Conservation (phyloP, 805 yeast species). For the Suhomyces tanzawaensis region DNA sequence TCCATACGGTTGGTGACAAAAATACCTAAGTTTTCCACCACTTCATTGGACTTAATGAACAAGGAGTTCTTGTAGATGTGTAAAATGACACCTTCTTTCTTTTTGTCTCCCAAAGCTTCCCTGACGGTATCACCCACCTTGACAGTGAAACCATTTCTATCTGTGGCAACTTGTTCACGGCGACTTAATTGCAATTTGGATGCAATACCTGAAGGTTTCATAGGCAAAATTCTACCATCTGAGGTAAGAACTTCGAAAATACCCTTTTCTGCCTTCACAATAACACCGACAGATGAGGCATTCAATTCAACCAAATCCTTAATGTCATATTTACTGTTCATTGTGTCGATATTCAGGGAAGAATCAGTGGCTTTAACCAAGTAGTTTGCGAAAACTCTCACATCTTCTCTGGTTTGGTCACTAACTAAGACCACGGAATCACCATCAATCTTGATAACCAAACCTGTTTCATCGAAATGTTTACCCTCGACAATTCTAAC, state of each 20-base stretch:
- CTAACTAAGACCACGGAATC: slow-evolving; percentile 88
- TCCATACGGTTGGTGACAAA: slow-evolving; percentile 75
- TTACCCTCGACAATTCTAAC: slow-evolving; percentile 90
- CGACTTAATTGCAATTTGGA: slow-evolving; percentile 63
- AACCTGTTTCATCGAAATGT: slow-evolving; percentile 90
- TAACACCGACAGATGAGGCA: slow-evolving; percentile 83
- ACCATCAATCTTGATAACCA: slow-evolving; percentile 76
- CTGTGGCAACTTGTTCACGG: slow-evolving; percentile 81
- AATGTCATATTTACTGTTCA: slow-evolving; percentile 75
- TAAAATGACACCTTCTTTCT: slow-evolving; percentile 82
- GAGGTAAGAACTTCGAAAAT: slow-evolving; percentile 75
- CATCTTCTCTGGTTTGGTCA: slow-evolving; percentile 83
- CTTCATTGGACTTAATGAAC: slow-evolving; percentile 77
- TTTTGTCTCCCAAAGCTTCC: slow-evolving; percentile 62
- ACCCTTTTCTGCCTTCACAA: slow-evolving; percentile 87
- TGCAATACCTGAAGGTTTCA: slow-evolving; percentile 80
- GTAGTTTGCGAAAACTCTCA: slow-evolving; percentile 90
- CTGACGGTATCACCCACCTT: slow-evolving; percentile 91
- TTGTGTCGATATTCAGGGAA: slow-evolving; percentile 51
- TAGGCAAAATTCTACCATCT: slow-evolving; percentile 70
- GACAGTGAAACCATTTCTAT: slow-evolving; percentile 78
- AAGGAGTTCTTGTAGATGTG: slow-evolving; percentile 81
- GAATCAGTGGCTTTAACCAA: slow-evolving; percentile 90
- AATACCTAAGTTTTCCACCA: slow-evolving; percentile 85
- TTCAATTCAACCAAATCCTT: slow-evolving; percentile 88